A percentile compares a stretch with the other conserved stretches of the same genome.
Conservation (phyloP, 495 filamentous ascomycete genomes). For the Tirmania nivea region DNA sequence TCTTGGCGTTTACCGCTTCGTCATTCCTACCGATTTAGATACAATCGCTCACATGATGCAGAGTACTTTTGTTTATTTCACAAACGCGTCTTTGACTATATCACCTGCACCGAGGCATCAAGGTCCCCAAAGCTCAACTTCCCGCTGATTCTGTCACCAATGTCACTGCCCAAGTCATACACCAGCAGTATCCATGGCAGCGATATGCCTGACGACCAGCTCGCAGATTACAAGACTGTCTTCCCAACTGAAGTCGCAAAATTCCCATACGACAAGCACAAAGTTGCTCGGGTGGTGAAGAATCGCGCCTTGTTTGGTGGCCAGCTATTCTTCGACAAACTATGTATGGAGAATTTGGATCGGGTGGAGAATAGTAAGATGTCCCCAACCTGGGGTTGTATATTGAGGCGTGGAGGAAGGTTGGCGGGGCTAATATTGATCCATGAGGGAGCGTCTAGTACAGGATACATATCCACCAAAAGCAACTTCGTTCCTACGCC, state of each 20-base stretch:
- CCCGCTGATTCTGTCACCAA: too few relatives aligned
- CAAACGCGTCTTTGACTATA: too few relatives aligned
- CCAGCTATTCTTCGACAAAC: conserved; percentile 13
- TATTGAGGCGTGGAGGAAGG: neutral
- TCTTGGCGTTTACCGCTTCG: too few relatives aligned
- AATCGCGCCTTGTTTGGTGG: conserved; percentile 10
- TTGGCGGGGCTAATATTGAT: neutral
- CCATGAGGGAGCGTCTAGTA: neutral
- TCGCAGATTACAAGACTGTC: conserved; percentile 5
- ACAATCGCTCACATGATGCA: too few relatives aligned
- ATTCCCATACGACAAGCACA: conserved; percentile 14
- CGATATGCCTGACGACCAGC: neutral
- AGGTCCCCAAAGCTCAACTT: too few relatives aligned
- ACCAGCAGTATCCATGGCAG: too few relatives aligned
- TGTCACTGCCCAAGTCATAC: too few relatives aligned
- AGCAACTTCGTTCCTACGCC: conserved; percentile 8
- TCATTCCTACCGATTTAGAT: too few relatives aligned
- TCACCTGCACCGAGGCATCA: too few relatives aligned
- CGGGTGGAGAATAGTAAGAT: conserved; percentile 12
- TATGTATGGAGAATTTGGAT: conserved; percentile 10
- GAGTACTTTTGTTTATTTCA: too few relatives aligned
- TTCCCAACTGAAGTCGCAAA: conserved; percentile 12
- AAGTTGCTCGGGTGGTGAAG: conserved; percentile 4
- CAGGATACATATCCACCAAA: conserved; percentile 12
- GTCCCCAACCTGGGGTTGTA: neutral